Percentiles rank a stretch among this genome's conserved stretches.
These are phyloP conservation scores for Pythium chondricola DNA, from an alignment of 352 stramenopile genomes.

Conservation along the genomic window DNA sequence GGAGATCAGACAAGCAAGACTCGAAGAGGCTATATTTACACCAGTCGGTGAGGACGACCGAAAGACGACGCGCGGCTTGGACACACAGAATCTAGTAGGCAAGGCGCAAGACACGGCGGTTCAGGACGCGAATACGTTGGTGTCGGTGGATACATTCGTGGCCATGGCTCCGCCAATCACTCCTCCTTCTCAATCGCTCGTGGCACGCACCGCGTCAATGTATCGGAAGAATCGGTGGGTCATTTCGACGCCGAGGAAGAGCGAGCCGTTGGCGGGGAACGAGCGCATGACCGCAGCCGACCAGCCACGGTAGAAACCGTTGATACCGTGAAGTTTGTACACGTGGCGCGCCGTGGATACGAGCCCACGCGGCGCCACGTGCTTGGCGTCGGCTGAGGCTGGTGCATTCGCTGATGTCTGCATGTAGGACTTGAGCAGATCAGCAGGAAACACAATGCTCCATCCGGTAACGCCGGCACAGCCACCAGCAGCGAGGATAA, in stretches of 20 bases:
- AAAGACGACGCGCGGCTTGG: no score
- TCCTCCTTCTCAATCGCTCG: slow-evolving; percentile 4
- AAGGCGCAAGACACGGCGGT: no score
- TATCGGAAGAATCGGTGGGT: slow-evolving; percentile 74
- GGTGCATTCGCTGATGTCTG: slow-evolving; percentile 35
- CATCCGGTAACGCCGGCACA: slow-evolving; percentile 74
- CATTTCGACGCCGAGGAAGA: slow-evolving; percentile 88
- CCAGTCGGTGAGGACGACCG: slow-evolving; percentile 8
- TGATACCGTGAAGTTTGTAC: slow-evolving; percentile 59
- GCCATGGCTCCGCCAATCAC: no score
- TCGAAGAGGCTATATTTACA: slow-evolving; percentile 8
- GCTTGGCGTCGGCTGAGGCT: background rate
- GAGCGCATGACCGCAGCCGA: slow-evolving; percentile 72
- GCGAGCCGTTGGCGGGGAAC: slow-evolving; percentile 86
- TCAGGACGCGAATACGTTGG: no score
- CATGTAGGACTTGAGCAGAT: slow-evolving; percentile 83
- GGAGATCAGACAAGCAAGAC: no score
- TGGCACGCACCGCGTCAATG: slow-evolving; percentile 29
- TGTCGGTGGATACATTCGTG: no score
- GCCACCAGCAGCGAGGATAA: slow-evolving; percentile 72
- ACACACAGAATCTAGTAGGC: no score
- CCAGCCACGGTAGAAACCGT: slow-evolving; percentile 85
- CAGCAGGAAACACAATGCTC: slow-evolving; percentile 82
- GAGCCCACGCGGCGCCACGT: slow-evolving; percentile 23
- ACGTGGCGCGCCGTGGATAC: slow-evolving; percentile 45